Base-by-base conservation (phyloP, 169 alveolate genomes). In the Plasmodium yoelii region DNA sequence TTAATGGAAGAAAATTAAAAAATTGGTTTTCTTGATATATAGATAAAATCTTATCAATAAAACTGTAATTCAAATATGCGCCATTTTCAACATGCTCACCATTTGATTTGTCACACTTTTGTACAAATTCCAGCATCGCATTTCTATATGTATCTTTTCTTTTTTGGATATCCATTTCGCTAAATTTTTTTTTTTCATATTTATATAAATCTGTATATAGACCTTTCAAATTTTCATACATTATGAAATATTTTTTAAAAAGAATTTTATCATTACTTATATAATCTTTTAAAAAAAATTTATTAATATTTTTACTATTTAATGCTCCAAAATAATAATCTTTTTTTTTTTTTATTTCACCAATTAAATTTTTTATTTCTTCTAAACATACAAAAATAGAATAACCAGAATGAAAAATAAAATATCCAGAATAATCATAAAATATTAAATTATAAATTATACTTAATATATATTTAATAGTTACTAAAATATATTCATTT, bases 311-410 rank as follows among this genome's bases (percentile, higher is more conserved):
- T 24, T 56, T 86, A 26, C 13, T 44, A 63, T 68, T 70, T 63
- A 86, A 53, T 2, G 67, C 59, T 12, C 91, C 91, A 70, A 69
- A 86, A 26, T 86, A 86, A 34, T 69, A 70, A 61, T 86, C 91
- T 86, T 86, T 86, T 7, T 86, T 34, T 73, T 57, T 86, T 71
- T 86, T 86, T 13, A 86, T 72, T 18, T 86, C 91, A 15, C 91
- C 91, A 5, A 87, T 71, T 19, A 86, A 57, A 65, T 86, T 59
- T 46, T 59, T 69, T 7, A 86, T 86, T 53, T 86, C 91, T 57
- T 86, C 91, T 12, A 86, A 39, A 18, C 91, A 86, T 26, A 86
- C 91, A 86, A 69, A 86, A 18, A 86, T 71, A 34, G 91, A 59
- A 42, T 86, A 86, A 3, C 91, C 91, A 63, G 71, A 72, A 28